These are phyloP conservation scores for Colletotrichum siamense DNA, from an alignment of 2,329 filamentous ascomycete genomes.

Conservation along the genomic window DNA sequence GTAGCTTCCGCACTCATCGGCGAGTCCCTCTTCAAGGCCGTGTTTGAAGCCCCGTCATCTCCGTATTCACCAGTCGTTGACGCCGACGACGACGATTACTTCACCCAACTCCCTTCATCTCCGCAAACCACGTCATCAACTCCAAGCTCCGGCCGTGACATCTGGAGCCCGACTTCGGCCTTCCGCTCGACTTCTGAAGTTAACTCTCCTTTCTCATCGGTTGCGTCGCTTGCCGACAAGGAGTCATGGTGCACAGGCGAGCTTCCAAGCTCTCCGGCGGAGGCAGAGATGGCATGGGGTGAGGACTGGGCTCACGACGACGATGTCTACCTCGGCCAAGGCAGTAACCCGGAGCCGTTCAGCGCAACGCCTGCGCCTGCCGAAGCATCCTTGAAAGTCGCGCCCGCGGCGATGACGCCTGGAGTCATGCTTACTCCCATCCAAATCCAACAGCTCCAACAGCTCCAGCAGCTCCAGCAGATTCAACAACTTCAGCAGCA, in stretches of 20 bases:
- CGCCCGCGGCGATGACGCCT: background rate
- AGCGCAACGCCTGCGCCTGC: background rate
- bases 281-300: background rate
- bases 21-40: background rate
- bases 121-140: background rate
- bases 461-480: background rate
- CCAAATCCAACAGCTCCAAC: background rate
- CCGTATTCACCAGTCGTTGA: background rate
- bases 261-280: background rate
- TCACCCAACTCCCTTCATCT: background rate
- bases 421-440: background rate
- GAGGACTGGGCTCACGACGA: background rate
- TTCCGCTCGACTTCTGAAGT: background rate
- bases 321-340: background rate
- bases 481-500: background rate
- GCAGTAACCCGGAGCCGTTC: background rate
- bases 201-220: background rate
- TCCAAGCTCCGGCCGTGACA: background rate
- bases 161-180: background rate
- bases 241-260: background rate
- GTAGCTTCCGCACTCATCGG: background rate
- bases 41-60: background rate
- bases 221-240: background rate
- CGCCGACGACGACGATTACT: background rate
- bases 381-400: background rate